phyloP scores from a whole-genome alignment of 2,329 filamentous ascomycete genomes.

The Diaporthe aspalathi region DNA sequence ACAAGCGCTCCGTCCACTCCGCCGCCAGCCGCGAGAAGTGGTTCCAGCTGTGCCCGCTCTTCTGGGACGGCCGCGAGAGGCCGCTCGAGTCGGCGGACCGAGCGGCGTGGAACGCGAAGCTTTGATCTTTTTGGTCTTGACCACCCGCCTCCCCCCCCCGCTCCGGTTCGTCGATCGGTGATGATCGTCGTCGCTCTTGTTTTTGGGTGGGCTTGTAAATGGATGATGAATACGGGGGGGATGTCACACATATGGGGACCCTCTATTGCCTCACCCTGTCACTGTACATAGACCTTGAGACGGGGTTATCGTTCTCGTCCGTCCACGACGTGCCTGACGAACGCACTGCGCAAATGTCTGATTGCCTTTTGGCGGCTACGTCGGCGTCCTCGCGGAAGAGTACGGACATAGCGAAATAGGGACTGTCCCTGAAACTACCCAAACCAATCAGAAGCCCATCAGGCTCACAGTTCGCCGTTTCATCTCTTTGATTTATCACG shows the following conservation, averaged over 20 bases:
- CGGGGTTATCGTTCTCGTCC: neutral
- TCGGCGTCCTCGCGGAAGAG: too few species aligned
- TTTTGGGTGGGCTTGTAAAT: neutral
- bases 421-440: too few species aligned
- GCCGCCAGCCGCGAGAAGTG: conserved; percentile 52
- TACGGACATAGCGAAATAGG: too few species aligned
- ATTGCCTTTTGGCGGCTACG: too few species aligned
- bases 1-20: conserved; percentile 52
- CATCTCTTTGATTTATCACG: neutral
- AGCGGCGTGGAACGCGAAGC: conserved; percentile 58
- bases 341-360: too few species aligned
- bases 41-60: conserved; percentile 59
- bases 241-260: neutral
- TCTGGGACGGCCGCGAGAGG: conserved; percentile 59
- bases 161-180: too few species aligned
- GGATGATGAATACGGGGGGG: neutral
- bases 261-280: neutral
- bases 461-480: too few species aligned
- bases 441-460: too few species aligned
- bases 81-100: conserved; percentile 57
- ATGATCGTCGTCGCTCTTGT: too few species aligned
- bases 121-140: conserved; percentile 44
- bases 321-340: neutral
- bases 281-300: neutral
- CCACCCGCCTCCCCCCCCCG: too few species aligned